Evolutionary conservation across 257 asterid genomes (phyloP), one percentile per base, ranked within the genome.

Genomic region (Ehretia macrophylla): DNA sequence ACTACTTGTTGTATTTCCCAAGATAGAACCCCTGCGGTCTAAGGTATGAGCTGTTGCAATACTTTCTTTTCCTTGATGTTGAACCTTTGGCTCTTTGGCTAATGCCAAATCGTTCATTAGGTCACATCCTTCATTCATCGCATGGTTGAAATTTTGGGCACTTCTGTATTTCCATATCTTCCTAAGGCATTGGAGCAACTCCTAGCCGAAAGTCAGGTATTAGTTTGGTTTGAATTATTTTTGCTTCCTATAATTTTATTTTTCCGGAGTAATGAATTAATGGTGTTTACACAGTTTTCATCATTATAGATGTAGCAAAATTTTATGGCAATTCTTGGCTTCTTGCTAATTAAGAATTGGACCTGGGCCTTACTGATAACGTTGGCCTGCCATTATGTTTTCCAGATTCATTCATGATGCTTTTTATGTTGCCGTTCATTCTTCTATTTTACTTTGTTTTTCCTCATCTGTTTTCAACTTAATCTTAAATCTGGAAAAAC

Each of bases 71-170:
- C 8, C 32, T 50, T 45, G 44, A 37, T 60, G 49, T 23, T 47
- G 16, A 14, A 4, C 17, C 47, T 23, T 37, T 27, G 40, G 39
- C 38, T 58, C 49, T 63, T 48, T 57, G 37, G 58, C 77, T 60
- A 55, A 69, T 65, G 45, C 45, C 49, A 14, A 60, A 55, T 71
- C 44, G 67, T 72, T 72, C 72, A 58, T 44, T 63, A 93, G 99
- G 86, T 93, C 70, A 80, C 87, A 51, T 86, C 99, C 59, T 93
- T 86, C 69, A 78, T 93, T 76, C 97, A 93, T 70, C 96, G 99
- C 53, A 93, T 93, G 97, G 96, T 89, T 76, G 94, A 93, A 56
- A 89, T 85, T 46, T 72, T 93, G 56, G 99, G 99, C 50, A 74
- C 78, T 52, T 83, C 89, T 16, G 88, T 93, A 55, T 93, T 93